Evolutionary conservation across 352 stramenopile species (phyloP), one percentile per base, ranked within the genome.

Genomic region (Globisporangium cylindrosporum): DNA sequence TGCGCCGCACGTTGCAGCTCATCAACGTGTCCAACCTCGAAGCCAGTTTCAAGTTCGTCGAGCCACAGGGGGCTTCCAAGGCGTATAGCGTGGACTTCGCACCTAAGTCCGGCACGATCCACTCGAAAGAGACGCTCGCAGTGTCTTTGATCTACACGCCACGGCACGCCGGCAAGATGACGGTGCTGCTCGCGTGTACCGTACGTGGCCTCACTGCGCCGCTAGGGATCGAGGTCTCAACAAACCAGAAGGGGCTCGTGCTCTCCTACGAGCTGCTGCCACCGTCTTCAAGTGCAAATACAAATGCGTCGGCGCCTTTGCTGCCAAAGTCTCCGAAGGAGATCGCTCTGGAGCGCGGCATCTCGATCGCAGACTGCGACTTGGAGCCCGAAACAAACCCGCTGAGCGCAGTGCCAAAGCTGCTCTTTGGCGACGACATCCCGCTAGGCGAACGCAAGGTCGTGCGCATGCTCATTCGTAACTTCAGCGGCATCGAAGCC

Each of bases 11-110:
- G 0, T 36, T 93, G 53, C 54, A 84, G 29, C 77, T 95, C n/a
- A 67, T 92, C 18, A 95, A 95, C 46, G 76, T 92, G 4, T 95
- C 87, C 25, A 95, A 93, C 57, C 78, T 93, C 24, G 81, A 89
- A 34, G 81, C 85, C 20, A 67, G 66, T 1, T 95, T 93, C 73
- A 91, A 92, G 68, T 92, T 92, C 55, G 72, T 82, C 14, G 84
- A 92, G 59, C 85, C 84, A 0, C 75, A 92, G 34, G 81, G 81
- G 8, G 55, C 38, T 4, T 90, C 80, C 18, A 83, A 76, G 59
- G 75, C 80, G 12, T 85, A 81, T 58, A 75, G 12, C 0, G 68
- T 93, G 22, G 73, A 75, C 6, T 84, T 91, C 41, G 59, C 67
- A 8, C 85, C 85, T 0, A 72, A 69, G 27, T 63, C 75, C 29